Base-by-base conservation (phyloP, 495 filamentous ascomycete genomes). In the Delitschia confertaspora region DNA sequence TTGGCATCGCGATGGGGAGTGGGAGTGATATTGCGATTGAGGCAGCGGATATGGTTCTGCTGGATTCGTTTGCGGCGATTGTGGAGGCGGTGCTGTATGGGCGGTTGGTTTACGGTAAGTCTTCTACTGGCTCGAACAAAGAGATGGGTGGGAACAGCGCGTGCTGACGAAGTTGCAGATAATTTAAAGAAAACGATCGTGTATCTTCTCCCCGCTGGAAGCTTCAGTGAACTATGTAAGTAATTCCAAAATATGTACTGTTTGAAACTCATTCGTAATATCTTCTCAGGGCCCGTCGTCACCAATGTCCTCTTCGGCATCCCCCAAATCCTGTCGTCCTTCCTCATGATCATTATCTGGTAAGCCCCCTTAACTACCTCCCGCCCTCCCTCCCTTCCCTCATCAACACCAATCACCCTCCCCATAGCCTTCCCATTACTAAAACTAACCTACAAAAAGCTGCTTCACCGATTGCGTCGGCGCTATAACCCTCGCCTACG, bases 381-480 rank as follows among this genome's bases (percentile, higher is more conserved):
- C n/a, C n/a, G n/a, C n/a, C n/a, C n/a, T n/a, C n/a, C n/a, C n/a
- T n/a, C n/a, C n/a, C n/a, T n/a, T n/a, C n/a, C n/a, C n/a, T n/a
- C n/a, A n/a, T n/a, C n/a, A n/a, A n/a, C n/a, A n/a, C n/a, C n/a
- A n/a, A n/a, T n/a, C n/a, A n/a, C n/a, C n/a, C n/a, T n/a, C n/a
- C n/a, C n/a, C n/a, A n/a, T n/a, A n/a, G n/a, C n/a, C n/a, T n/a
- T n/a, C n/a, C n/a, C n/a, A n/a, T n/a, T n/a, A n/a, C n/a, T n/a
- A n/a, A n/a, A n/a, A n/a, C n/a, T n/a, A n/a, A n/a, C n/a, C n/a
- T n/a, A n/a, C n/a, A n/a, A n/a, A n/a, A n/a, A 68, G 80, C 55
- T 82, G 80, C 42, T 83, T 85, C 58, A 86, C 81, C 4, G 76
- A 80, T 49, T 78, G 73, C 49, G 69, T 71, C 13, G 73, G 70